phyloP scores from a whole-genome alignment of 2,329 filamentous ascomycete genomes.

The Colletotrichum sidae region DNA sequence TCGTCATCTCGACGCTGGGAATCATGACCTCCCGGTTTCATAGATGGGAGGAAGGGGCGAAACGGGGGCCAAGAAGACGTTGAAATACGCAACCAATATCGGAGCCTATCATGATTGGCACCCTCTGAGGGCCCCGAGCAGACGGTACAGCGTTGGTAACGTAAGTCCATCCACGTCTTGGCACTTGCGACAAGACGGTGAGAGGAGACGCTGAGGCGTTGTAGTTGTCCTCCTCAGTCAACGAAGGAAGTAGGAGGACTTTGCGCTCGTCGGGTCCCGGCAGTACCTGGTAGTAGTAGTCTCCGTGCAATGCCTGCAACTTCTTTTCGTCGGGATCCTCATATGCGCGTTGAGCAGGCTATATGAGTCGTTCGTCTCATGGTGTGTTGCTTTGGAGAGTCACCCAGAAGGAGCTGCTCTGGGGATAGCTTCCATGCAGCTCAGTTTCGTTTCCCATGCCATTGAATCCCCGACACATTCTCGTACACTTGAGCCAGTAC shows the following conservation, averaged over 20 bases:
- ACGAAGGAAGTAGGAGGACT: neutral
- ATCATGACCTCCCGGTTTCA: slow-evolving; percentile 24
- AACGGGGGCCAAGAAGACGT: slow-evolving; percentile 24
- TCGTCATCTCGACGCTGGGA: slow-evolving; percentile 23
- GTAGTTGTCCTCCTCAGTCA: neutral
- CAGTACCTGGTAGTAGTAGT: neutral
- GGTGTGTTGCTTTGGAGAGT: slow-evolving; percentile 1
- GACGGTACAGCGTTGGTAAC: slow-evolving; percentile 8
- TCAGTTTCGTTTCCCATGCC: slow-evolving; percentile 10
- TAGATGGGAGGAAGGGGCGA: slow-evolving; percentile 19
- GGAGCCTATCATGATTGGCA: slow-evolving; percentile 13
- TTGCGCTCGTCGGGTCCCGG: slow-evolving; percentile 24
- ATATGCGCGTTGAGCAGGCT: slow-evolving; percentile 6
- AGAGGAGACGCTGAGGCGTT: neutral
- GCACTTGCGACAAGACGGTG: slow-evolving; percentile 15
- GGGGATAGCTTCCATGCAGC: neutral
- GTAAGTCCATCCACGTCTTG: slow-evolving; percentile 15
- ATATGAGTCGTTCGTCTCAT: slow-evolving; percentile 32
- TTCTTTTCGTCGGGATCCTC: neutral
- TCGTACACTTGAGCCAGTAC: too few relatives aligned
- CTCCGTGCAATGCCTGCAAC: slow-evolving; percentile 17
- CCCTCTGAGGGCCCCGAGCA: slow-evolving; percentile 4
- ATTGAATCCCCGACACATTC: too few relatives aligned
- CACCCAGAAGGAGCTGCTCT: slow-evolving; percentile 1
- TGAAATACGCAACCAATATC: slow-evolving; percentile 13